Conservation (phyloP, 2,329 filamentous ascomycete genomes). For the Aspergillus pseudoviridinutans region DNA sequence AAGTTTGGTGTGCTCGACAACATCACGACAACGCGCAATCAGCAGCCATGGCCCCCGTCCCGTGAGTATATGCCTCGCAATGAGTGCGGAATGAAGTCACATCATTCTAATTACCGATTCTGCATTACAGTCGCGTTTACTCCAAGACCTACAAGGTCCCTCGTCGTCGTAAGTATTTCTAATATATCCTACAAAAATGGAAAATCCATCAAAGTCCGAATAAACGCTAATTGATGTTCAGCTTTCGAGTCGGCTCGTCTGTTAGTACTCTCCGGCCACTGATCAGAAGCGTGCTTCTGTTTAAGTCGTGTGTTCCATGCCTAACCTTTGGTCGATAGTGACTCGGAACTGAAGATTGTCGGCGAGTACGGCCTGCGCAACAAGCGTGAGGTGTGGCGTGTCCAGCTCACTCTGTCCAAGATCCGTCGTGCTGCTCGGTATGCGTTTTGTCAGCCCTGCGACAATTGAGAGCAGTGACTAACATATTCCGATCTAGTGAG, state of each 20-base stretch:
- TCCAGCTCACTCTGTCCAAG: slow-evolving; percentile 99
- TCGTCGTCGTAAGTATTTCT: slow-evolving; percentile 63
- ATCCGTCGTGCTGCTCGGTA: slow-evolving; percentile 99
- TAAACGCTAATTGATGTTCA: slow-evolving; percentile 39
- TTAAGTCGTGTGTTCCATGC: slow-evolving; percentile 77
- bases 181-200: slow-evolving; percentile 6
- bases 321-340: slow-evolving; percentile 74
- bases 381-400: slow-evolving; percentile 99
- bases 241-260: slow-evolving; percentile 99
- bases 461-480: slow-evolving; percentile 1
- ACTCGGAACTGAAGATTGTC: slow-evolving; percentile 99
- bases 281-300: slow-evolving; percentile 95
- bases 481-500: slow-evolving; percentile 61
- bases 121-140: slow-evolving; percentile 61
- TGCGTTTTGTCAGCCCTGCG: slow-evolving; percentile 28
- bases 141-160: slow-evolving; percentile 99
- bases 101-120: slow-evolving; percentile 25
- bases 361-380: slow-evolving; percentile 99
- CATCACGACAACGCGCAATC: slow-evolving; percentile 35
- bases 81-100: slow-evolving; percentile 35
- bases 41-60: slow-evolving; percentile 41
- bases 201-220: slow-evolving; percentile 8
- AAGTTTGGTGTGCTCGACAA: slow-evolving; percentile 30
- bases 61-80: slow-evolving; percentile 35
- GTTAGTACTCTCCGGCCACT: slow-evolving; percentile 95